These are phyloP conservation scores for Prunus salicina DNA, from an alignment of 306 rosid genomes.

Conservation along the genomic window DNA sequence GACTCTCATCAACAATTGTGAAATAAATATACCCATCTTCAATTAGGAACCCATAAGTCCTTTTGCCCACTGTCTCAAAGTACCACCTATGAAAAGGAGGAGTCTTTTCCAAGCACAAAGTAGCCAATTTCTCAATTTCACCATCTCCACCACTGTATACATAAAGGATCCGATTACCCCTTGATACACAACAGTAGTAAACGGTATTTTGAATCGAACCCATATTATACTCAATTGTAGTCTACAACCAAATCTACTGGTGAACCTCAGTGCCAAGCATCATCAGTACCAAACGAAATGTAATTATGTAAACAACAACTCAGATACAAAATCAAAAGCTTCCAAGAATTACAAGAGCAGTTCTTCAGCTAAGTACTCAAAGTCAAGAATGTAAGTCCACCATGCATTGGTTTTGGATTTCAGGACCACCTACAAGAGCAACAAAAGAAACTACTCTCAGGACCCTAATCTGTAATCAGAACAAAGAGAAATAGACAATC, in stretches of 20 bases:
- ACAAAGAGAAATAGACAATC: slow-evolving; percentile 12
- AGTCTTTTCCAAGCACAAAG: slow-evolving; percentile 64
- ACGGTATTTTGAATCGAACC: slow-evolving; percentile 58
- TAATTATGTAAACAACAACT: slow-evolving; percentile 28
- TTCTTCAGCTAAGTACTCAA: slow-evolving; percentile 38
- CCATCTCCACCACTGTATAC: slow-evolving; percentile 50
- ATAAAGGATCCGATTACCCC: slow-evolving; percentile 50
- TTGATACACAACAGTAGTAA: slow-evolving; percentile 72
- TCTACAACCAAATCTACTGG: slow-evolving; percentile 20
- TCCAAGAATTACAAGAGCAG: slow-evolving; percentile 35
- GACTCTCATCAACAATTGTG: slow-evolving; percentile 57
- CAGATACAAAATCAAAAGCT: slow-evolving; percentile 37
- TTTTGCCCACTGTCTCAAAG: slow-evolving; percentile 65
- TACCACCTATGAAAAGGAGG: slow-evolving; percentile 81
- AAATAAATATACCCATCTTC: slow-evolving; percentile 73
- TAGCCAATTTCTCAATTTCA: slow-evolving; percentile 54
- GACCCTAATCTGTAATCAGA: slow-evolving; percentile 14
- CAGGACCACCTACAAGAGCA: slow-evolving; percentile 18
- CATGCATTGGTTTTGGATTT: slow-evolving; percentile 20
- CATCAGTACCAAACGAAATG: slow-evolving; percentile 21
- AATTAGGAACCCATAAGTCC: slow-evolving; percentile 66
- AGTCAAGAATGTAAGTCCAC: slow-evolving; percentile 31
- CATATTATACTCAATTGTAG: slow-evolving; percentile 35
- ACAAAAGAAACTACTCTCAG: neutral
- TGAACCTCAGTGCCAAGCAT: slow-evolving; percentile 15